These are phyloP conservation scores for Vicia villosa DNA, from an alignment of 306 rosid species.

Conservation along the genomic window DNA sequence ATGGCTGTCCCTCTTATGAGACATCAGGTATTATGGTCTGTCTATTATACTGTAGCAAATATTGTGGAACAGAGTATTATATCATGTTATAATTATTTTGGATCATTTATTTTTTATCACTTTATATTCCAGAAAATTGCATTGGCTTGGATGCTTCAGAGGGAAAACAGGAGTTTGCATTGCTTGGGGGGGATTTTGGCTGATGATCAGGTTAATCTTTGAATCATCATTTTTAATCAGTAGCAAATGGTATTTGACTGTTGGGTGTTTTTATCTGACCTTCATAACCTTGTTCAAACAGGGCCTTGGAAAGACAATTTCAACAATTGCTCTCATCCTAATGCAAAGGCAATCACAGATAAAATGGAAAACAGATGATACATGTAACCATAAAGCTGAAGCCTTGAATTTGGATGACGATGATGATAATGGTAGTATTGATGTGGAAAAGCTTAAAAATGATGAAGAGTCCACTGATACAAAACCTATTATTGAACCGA, in stretches of 20 bases:
- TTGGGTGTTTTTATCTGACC: slow-evolving; percentile 25
- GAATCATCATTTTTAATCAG: slow-evolving; percentile 22
- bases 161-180: slow-evolving; percentile 91
- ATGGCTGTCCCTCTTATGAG: slow-evolving; percentile 86
- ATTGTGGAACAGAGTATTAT: too few relatives aligned
- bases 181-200: slow-evolving; percentile 98
- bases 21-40: slow-evolving; percentile 75
- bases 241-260: slow-evolving; percentile 17
- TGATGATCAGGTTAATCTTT: slow-evolving; percentile 85
- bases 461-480: slow-evolving; percentile 51
- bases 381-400: slow-evolving; percentile 58
- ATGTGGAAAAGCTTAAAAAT: slow-evolving; percentile 47
- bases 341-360: slow-evolving; percentile 69
- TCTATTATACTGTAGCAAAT: neutral
- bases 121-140: slow-evolving; percentile 81
- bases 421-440: slow-evolving; percentile 55
- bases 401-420: slow-evolving; percentile 92
- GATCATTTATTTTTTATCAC: slow-evolving; percentile 23
- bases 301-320: slow-evolving; percentile 99
- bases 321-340: slow-evolving; percentile 91
- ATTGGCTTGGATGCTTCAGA: slow-evolving; percentile 94
- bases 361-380: slow-evolving; percentile 64
- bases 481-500: slow-evolving; percentile 57
- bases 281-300: slow-evolving; percentile 45
- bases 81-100: neutral